Evolutionary conservation across 2,329 filamentous ascomycete species (phyloP).

Genomic region (Pezicula carpinea): DNA sequence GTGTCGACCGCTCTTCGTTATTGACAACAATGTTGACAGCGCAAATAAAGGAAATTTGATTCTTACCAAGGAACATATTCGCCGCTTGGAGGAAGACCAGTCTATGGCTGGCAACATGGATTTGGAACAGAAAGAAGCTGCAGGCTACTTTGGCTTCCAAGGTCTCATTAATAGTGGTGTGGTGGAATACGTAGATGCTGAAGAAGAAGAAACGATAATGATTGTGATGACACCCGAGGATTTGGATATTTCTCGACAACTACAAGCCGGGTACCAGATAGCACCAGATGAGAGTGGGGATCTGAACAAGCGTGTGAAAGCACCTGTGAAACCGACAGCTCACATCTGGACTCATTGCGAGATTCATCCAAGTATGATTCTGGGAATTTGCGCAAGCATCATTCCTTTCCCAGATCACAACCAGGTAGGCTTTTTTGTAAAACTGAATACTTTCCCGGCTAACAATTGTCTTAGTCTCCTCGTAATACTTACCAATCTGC

Average conservation of each 20-base stretch:
- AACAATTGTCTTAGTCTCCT: slow-evolving; percentile 60
- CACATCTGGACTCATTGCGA: slow-evolving; percentile 98
- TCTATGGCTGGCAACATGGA: slow-evolving; percentile 56
- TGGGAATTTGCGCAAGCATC: slow-evolving; percentile 97
- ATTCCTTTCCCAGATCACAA: slow-evolving; percentile 99
- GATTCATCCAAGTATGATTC: slow-evolving; percentile 98
- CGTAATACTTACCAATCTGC: slow-evolving; percentile 99
- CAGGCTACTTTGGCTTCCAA: slow-evolving; percentile 77
- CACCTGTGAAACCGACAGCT: slow-evolving; percentile 78
- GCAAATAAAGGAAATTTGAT: slow-evolving; percentile 72
- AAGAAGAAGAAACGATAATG: slow-evolving; percentile 98
- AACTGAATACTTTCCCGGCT: slow-evolving; percentile 21
- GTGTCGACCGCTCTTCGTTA: slow-evolving; percentile 87
- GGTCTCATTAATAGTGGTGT: slow-evolving; percentile 79
- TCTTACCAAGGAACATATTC: slow-evolving; percentile 79
- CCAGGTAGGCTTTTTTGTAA: slow-evolving; percentile 49
- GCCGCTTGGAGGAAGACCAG: slow-evolving; percentile 69
- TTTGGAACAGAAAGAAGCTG: slow-evolving; percentile 50
- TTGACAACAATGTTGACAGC: slow-evolving; percentile 78
- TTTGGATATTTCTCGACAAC: slow-evolving; percentile 69
- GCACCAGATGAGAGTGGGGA: slow-evolving; percentile 62
- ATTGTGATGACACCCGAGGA: slow-evolving; percentile 99
- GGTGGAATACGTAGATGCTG: slow-evolving; percentile 93
- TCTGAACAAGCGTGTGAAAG: slow-evolving; percentile 82
- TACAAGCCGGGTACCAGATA: slow-evolving; percentile 60